phyloP scores from a whole-genome alignment of 768 basidiomycete species.

The Clitopilus hobsonii region DNA sequence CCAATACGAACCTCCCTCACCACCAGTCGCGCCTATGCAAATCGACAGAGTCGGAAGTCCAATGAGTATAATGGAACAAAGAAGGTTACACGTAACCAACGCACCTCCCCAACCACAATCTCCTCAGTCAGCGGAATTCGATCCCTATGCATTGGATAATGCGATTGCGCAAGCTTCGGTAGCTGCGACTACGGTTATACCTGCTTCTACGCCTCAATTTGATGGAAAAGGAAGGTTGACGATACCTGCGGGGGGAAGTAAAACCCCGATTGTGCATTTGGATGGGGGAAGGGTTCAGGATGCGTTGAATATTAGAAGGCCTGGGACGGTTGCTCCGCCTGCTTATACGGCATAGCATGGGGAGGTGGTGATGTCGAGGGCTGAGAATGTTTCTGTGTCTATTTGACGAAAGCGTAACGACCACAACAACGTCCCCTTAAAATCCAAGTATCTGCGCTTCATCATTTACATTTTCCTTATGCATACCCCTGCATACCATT shows the following conservation, averaged over 20 bases:
- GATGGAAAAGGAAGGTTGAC: slow-evolving; percentile 27
- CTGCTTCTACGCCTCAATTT: slow-evolving; percentile 5
- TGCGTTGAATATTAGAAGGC: slow-evolving; percentile 5
- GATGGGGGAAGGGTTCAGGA: slow-evolving; percentile 32
- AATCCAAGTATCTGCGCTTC: neutral
- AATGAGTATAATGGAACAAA: slow-evolving; percentile 33
- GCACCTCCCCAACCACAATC: slow-evolving; percentile 10
- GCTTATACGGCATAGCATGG: slow-evolving; percentile 1
- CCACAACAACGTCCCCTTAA: neutral
- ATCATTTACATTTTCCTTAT: too few relatives aligned
- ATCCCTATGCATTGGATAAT: slow-evolving; percentile 1
- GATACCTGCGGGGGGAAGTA: slow-evolving; percentile 18
- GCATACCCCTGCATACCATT: too few relatives aligned
- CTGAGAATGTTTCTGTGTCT: too few relatives aligned
- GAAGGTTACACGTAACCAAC: slow-evolving; percentile 34
- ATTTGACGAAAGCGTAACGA: neutral
- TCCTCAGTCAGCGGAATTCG: slow-evolving; percentile 6
- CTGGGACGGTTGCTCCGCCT: slow-evolving; percentile 5
- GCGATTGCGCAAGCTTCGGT: slow-evolving; percentile 1
- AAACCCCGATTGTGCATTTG: slow-evolving; percentile 31
- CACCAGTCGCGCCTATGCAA: neutral
- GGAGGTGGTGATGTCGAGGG: too few relatives aligned
- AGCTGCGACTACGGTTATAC: slow-evolving; percentile 3
- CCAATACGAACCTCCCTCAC: neutral
- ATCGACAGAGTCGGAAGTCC: slow-evolving; percentile 34